These are phyloP conservation scores for Clonostachys rosea DNA, from an alignment of 2,329 filamentous ascomycete genomes.

Conservation along the genomic window DNA sequence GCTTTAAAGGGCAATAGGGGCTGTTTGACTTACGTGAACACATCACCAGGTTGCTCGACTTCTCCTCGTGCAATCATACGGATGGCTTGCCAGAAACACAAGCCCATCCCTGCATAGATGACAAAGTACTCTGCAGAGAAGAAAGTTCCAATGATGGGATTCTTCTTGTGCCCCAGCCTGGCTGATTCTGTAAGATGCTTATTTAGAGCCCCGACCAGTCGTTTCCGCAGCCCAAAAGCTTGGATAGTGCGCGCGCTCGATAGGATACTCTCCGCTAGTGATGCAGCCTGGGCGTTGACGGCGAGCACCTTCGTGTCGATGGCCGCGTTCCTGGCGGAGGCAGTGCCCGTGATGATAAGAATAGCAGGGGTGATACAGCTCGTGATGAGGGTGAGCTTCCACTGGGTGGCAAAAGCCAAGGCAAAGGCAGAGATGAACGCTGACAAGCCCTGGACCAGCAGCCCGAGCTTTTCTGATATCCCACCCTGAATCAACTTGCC, in stretches of 20 bases:
- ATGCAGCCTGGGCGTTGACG: constrained; percentile 74
- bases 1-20: too few relatives aligned
- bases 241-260: constrained; percentile 89
- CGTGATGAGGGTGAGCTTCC: constrained; percentile 89
- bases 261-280: constrained; percentile 88
- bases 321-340: constrained; percentile 74
- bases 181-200: constrained; percentile 68
- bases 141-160: constrained; percentile 71
- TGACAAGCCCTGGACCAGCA: constrained; percentile 71
- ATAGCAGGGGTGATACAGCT: constrained; percentile 71
- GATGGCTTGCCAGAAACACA: constrained; percentile 86
- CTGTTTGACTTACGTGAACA: too few relatives aligned
- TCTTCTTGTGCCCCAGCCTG: constrained; percentile 70
- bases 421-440: constrained; percentile 87
- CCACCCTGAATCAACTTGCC: constrained; percentile 92
- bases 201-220: constrained; percentile 84
- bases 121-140: constrained; percentile 78
- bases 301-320: constrained; percentile 74
- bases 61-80: constrained; percentile 65
- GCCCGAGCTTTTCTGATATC: constrained; percentile 81
- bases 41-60: constrained; percentile 53
- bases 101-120: constrained; percentile 80
- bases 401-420: constrained; percentile 86
- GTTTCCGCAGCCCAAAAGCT: constrained; percentile 90
- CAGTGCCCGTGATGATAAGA: constrained; percentile 68